Evolutionary conservation across 1,284 basidiomycete species (phyloP).

Genomic region (Melampsora americana): DNA sequence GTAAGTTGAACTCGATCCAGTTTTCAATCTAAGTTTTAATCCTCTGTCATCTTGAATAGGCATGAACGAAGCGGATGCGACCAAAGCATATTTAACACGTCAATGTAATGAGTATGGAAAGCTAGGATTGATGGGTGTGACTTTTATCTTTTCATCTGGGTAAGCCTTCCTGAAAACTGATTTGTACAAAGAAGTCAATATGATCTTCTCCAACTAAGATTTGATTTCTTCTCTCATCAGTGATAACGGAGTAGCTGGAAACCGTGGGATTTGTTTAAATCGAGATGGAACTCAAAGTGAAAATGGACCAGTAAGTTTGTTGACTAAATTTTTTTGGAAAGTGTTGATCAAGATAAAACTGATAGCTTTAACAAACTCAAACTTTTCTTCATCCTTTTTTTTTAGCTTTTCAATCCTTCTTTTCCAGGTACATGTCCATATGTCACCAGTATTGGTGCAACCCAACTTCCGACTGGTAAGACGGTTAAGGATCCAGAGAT

Average conservation of each 20-base stretch:
- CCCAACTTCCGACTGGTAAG: conserved; percentile 58
- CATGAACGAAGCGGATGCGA: conserved; percentile 58
- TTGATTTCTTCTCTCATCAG: conserved; percentile 46
- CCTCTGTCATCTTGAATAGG: conserved; percentile 36
- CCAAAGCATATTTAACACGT: conserved; percentile 57
- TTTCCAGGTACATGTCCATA: conserved; percentile 64
- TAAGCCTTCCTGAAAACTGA: conserved; percentile 19
- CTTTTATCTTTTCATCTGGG: conserved; percentile 60
- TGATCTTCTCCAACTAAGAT: not conserved
- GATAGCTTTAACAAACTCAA: too few relatives aligned
- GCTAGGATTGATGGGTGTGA: conserved; percentile 59
- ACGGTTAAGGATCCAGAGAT: conserved; percentile 57
- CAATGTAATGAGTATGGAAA: conserved; percentile 63
- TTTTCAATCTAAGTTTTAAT: conserved; percentile 57
- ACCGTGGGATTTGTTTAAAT: conserved; percentile 57
- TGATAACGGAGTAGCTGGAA: conserved; percentile 61
- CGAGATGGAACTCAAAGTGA: conserved; percentile 33
- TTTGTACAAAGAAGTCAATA: conserved; percentile 6
- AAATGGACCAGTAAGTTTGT: not conserved
- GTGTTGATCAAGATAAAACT: too few relatives aligned
- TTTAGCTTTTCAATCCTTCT: conserved; percentile 57
- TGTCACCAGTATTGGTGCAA: conserved; percentile 63
- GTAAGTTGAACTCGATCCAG: conserved; percentile 29
- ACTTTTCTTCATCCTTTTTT: too few relatives aligned
- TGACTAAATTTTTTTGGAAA: too few relatives aligned